Evolutionary conservation across 2,329 filamentous ascomycete genomes (phyloP).

Genomic region (Microdochium paspali): DNA sequence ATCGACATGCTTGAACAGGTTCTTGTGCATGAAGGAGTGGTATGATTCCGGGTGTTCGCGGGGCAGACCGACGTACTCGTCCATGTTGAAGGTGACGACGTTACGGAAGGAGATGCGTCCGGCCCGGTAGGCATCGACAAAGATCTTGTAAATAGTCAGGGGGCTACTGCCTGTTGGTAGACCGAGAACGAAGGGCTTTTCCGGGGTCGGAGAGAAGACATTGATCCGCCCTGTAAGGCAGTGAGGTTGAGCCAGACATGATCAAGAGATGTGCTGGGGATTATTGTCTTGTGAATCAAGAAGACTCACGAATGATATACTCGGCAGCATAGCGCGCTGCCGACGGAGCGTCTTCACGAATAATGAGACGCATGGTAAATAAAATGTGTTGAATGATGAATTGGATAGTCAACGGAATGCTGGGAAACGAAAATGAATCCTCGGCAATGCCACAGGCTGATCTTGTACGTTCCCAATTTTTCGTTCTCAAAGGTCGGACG

Average conservation of each 20-base stretch:
- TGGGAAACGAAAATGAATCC: too few species aligned
- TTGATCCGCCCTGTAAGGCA: neutral
- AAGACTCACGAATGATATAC: neutral
- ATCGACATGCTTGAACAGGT: slow-evolving; percentile 52
- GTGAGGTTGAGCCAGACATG: neutral
- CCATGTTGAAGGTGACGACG: slow-evolving; percentile 23
- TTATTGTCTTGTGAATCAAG: too few species aligned
- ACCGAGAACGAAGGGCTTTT: slow-evolving; percentile 21
- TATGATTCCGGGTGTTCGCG: slow-evolving; percentile 69
- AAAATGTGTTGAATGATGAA: neutral
- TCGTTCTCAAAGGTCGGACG: too few species aligned
- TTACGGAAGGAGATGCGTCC: slow-evolving; percentile 56
- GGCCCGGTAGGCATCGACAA: slow-evolving; percentile 53
- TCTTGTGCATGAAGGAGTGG: slow-evolving; percentile 75
- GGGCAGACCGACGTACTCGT: slow-evolving; percentile 15
- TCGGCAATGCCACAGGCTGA: too few species aligned
- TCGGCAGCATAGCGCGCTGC: neutral
- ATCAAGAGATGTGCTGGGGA: too few species aligned
- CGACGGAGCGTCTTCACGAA: neutral
- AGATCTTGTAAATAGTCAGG: slow-evolving; percentile 57
- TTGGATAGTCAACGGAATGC: too few species aligned
- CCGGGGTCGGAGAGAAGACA: neutral
- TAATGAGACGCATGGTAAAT: neutral
- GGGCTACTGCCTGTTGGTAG: slow-evolving; percentile 64
- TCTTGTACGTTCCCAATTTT: too few species aligned